Evolutionary conservation across 2,329 filamentous ascomycete species (phyloP).

Genomic region (Curvularia sp.): DNA sequence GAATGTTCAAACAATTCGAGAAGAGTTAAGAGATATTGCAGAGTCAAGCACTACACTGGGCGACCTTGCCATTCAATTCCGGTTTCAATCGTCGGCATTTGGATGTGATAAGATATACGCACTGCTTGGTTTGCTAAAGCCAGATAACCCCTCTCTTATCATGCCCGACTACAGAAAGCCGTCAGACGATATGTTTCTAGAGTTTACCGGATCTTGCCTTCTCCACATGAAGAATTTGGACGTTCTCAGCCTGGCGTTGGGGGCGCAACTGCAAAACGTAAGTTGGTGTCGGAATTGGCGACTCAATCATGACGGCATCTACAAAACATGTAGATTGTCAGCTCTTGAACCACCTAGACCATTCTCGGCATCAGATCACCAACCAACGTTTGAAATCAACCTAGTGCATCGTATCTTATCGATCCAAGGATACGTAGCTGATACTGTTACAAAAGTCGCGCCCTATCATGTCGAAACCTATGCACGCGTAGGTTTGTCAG

Average conservation of each 20-base stretch:
- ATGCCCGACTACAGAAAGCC: slow-evolving; percentile 10
- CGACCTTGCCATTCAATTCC: slow-evolving; percentile 3
- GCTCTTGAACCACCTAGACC: not conserved
- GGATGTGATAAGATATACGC: slow-evolving; percentile 18
- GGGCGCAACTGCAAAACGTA: not conserved
- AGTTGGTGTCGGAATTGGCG: slow-evolving; percentile 18
- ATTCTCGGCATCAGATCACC: not conserved
- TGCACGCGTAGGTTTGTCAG: too few relatives aligned
- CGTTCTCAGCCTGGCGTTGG: slow-evolving; percentile 3
- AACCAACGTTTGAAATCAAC: not conserved
- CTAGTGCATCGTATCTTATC: not conserved
- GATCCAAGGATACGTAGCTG: not conserved
- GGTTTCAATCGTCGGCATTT: slow-evolving; percentile 13
- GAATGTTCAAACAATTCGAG: not conserved
- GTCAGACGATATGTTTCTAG: slow-evolving; percentile 8
- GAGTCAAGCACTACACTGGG: not conserved
- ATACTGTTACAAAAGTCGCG: too few relatives aligned
- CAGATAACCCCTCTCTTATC: slow-evolving; percentile 5
- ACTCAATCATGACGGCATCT: not conserved
- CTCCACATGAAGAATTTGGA: slow-evolving; percentile 2
- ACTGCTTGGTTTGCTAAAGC: slow-evolving; percentile 11
- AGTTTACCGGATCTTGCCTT: slow-evolving; percentile 13
- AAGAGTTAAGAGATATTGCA: too few relatives aligned
- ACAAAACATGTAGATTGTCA: not conserved
- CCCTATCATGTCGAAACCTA: too few relatives aligned